Conservation (phyloP, 2,329 filamentous ascomycete species). For the Chrysoporthe deuterocubensis region DNA sequence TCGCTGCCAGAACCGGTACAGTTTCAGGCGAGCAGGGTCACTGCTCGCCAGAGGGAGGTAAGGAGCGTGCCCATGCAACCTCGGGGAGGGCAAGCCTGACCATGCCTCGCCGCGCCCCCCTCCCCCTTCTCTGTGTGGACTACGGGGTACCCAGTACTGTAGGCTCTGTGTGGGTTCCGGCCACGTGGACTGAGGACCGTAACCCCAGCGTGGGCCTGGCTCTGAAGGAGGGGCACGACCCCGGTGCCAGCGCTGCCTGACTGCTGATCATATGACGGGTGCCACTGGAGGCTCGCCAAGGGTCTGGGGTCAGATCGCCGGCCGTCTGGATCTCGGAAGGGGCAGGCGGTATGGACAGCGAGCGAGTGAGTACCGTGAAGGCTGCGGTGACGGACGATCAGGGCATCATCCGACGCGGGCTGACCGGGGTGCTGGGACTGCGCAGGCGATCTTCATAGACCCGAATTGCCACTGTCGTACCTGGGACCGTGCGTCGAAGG, state of each 20-base stretch:
- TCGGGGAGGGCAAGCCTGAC: no score
- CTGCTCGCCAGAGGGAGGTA: neutral
- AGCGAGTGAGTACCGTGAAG: neutral
- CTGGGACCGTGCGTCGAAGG: neutral
- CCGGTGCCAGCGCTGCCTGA: neutral
- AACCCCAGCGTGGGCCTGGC: neutral
- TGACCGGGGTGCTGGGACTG: neutral
- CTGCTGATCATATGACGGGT: slow-evolving; percentile 7
- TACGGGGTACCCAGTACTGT: neutral
- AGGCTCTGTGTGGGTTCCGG: neutral
- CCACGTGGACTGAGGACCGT: slow-evolving; percentile 2
- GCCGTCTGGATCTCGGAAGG: neutral
- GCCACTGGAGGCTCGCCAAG: neutral
- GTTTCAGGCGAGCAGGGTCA: no score
- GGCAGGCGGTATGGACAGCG: neutral
- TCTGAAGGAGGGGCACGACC: neutral
- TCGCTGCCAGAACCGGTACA: no score
- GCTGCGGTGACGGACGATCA: neutral
- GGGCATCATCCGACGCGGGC: slow-evolving; percentile 2
- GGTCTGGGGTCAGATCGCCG: neutral
- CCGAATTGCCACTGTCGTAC: slow-evolving; percentile 1
- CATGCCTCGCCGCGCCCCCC: no score
- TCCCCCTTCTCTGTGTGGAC: neutral
- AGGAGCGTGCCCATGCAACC: no score
- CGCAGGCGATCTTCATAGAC: neutral